Evolutionary conservation across 768 basidiomycete genomes (phyloP), one percentile per base, ranked within the genome.

Genomic region (Suillus decipiens): DNA sequence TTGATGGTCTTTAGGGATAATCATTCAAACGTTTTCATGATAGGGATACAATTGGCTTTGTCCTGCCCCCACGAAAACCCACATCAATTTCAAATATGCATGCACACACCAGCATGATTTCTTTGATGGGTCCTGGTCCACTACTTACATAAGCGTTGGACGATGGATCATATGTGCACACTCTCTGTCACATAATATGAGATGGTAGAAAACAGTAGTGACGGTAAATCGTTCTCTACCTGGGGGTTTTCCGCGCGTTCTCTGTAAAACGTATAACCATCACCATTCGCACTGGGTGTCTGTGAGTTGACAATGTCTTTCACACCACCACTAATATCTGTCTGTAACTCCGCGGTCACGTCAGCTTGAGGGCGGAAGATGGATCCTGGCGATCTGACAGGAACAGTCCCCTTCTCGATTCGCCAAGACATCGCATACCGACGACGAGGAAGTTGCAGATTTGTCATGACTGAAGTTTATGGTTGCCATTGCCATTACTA

Each of bases 321-420:
- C 41, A 55, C 45, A 14, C 24, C 51, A 39, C 15, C 55, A 47
- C 60, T 42, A n/a, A 33, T 56, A 41, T 51, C 42, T 58, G 63
- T 42, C 65, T 65, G 55, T 48, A 73, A 61, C 62, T 70, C 74
- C 66, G 63, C 64, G 60, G 66, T 53, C 42, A 57, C 41, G 37
- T 24, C 17, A n/a, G 59, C 56, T 39, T 31, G 53, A 15, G 19
- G 5, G 9, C 15, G 17, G 17, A 39, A 57, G 34, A 53, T 55
- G n/a, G 60, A 19, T 61, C 36, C 50, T 54, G 51, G 28, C 17
- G 39, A 57, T 41, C 37, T 9, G 37, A 56, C 36, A 39, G 55
- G n/a, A 37, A 56, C 37, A 10, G 39, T 57, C 28, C 37, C 9
- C 36, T 39, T 56, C 55, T 56, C 15, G 22, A 17, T 56, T 37